Percentiles rank a stretch among this genome's conserved stretches.
Conservation (phyloP, 352 stramenopile genomes). For the Phytophthora uliginosa region DNA sequence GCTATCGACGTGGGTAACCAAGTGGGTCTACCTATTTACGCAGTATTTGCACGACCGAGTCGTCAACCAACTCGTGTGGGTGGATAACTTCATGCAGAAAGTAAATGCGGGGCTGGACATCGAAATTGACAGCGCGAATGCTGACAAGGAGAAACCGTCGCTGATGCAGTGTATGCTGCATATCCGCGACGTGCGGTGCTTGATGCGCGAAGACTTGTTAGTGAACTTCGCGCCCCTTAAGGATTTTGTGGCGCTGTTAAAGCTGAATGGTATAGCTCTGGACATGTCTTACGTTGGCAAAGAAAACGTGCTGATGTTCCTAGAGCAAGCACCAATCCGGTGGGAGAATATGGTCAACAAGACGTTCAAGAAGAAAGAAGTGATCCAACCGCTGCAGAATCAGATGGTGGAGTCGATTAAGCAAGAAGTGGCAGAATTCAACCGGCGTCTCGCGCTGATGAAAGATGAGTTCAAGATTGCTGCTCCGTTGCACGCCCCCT, state of each 20-base stretch:
- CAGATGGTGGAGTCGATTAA: constrained; percentile 89
- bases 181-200: constrained; percentile 88
- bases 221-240: constrained; percentile 81
- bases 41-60: constrained; percentile 94
- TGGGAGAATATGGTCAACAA: constrained; percentile 96
- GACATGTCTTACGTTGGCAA: constrained; percentile 91
- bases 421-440: constrained; percentile 78
- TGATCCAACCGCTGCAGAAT: constrained; percentile 92
- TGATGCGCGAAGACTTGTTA: constrained; percentile 86
- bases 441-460: constrained; percentile 67
- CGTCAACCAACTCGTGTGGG: constrained; percentile 82
- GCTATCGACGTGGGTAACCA: constrained; percentile 95
- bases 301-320: constrained; percentile 83
- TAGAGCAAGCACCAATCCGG: constrained; percentile 90
- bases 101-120: constrained; percentile 85
- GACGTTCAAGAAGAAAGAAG: constrained; percentile 94
- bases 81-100: constrained; percentile 89
- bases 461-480: constrained; percentile 71
- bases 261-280: constrained; percentile 90
- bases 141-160: constrained; percentile 53
- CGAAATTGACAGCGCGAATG: constrained; percentile 52
- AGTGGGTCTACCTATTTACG: constrained; percentile 96
- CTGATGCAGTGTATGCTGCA: constrained; percentile 93
- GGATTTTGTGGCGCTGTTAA: constrained; percentile 87
- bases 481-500: constrained; percentile 65